phyloP scores from a whole-genome alignment of 1,139 yeast species.

The Chernovozyma sophiae-reginae region DNA sequence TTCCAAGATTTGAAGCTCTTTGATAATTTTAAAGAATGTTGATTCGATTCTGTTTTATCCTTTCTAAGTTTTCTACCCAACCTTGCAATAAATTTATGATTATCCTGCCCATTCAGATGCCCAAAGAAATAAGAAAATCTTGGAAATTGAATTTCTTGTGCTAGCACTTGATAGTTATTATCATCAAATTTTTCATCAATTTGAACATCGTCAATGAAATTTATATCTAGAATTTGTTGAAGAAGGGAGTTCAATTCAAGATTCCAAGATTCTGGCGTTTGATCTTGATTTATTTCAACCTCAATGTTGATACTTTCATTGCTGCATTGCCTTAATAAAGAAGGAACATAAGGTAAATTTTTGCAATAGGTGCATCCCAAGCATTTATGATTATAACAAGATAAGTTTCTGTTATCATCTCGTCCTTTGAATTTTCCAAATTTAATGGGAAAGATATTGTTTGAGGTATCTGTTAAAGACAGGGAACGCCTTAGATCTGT shows the following conservation, averaged over 20 bases:
- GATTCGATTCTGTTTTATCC: too few relatives aligned
- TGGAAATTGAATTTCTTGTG: too few relatives aligned
- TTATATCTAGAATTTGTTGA: background rate
- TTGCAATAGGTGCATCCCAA: conserved; percentile 19
- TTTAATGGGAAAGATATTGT: background rate
- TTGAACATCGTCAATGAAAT: conserved; percentile 1
- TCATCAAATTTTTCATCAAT: too few relatives aligned
- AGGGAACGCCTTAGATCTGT: too few relatives aligned
- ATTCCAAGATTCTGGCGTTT: background rate
- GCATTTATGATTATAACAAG: conserved; percentile 11
- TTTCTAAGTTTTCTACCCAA: background rate
- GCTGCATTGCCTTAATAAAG: conserved; percentile 15
- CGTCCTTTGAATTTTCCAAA: conserved; percentile 16
- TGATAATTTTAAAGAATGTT: too few relatives aligned
- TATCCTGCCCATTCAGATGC: background rate
- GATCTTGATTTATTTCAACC: background rate
- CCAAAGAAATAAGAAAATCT: background rate
- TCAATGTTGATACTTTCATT: background rate
- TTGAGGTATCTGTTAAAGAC: too few relatives aligned
- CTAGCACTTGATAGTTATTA: too few relatives aligned
- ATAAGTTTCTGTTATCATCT: conserved; percentile 15
- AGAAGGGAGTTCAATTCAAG: conserved; percentile 2
- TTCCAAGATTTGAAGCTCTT: background rate
- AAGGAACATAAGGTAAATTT: conserved; percentile 20
- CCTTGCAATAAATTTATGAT: background rate